Evolutionary conservation across 148 eudicot genomes (phyloP).

Genomic region (Beta vulgaris): DNA sequence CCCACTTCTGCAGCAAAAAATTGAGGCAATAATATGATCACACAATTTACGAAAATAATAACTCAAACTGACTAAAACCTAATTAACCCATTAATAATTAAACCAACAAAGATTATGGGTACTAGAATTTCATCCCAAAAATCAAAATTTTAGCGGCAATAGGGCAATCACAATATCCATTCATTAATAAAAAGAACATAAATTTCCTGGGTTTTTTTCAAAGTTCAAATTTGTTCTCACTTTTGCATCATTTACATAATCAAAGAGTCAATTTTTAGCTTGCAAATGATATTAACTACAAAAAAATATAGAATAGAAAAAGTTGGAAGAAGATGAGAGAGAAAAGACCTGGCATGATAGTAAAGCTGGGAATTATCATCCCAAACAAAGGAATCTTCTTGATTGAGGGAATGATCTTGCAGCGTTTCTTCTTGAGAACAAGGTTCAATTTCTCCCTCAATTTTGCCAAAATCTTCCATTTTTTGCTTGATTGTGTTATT

Average conservation of each 20-base stretch:
- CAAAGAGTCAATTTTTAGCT: not conserved
- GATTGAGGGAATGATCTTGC: slow-evolving; percentile 14
- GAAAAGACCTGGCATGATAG: slow-evolving; percentile 65
- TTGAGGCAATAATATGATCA: not conserved
- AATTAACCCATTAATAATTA: not conserved
- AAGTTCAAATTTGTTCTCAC: not conserved
- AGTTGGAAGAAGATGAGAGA: not conserved
- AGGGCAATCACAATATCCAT: not conserved
- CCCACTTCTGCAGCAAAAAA: slow-evolving; percentile 70
- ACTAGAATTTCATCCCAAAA: not conserved
- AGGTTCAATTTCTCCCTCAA: slow-evolving; percentile 24
- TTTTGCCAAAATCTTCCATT: slow-evolving; percentile 13
- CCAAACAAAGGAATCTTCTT: slow-evolving; percentile 60
- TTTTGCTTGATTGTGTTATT: too few relatives aligned
- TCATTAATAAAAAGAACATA: not conserved
- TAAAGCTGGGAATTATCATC: slow-evolving; percentile 73
- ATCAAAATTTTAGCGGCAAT: not conserved
- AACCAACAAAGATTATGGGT: not conserved
- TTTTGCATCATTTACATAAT: not conserved
- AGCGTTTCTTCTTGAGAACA: slow-evolving; percentile 16
- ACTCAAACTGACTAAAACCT: not conserved
- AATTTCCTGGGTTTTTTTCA: not conserved
- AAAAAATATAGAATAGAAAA: not conserved
- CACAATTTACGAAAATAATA: not conserved
- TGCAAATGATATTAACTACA: not conserved